Percentiles rank a stretch among this genome's conserved stretches.
Evolutionary conservation across 2,329 filamentous ascomycete genomes (phyloP).

Genomic region (Zelopaecilomyces penicillatus): DNA sequence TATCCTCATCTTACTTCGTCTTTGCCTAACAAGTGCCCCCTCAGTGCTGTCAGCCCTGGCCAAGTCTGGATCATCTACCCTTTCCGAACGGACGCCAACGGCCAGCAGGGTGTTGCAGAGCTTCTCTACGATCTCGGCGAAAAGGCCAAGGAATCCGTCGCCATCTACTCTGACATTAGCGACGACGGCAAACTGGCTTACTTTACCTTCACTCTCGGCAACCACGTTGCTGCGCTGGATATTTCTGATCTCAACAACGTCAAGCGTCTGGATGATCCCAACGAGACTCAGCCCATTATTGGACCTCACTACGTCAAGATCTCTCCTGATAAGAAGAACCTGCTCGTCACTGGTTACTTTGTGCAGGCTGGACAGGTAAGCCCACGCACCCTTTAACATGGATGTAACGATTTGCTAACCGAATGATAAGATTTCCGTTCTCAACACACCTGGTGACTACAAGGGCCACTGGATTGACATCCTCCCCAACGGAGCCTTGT

Average conservation of each 20-base stretch:
- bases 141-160: conserved; percentile 45
- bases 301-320: conserved; percentile 58
- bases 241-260: conserved; percentile 52
- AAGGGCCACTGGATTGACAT: conserved; percentile 56
- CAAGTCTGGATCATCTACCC: conserved; percentile 60
- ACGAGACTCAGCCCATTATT: conserved; percentile 49
- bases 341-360: conserved; percentile 58
- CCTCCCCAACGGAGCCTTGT: conserved; percentile 42
- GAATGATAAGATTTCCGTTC: conserved; percentile 37
- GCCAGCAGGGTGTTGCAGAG: conserved; percentile 49
- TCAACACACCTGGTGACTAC: conserved; percentile 54
- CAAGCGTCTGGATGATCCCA: conserved; percentile 52
- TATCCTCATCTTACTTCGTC: neutral
- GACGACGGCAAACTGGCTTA: conserved; percentile 50
- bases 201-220: conserved; percentile 51
- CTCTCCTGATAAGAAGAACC: conserved; percentile 54
- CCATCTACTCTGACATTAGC: conserved; percentile 53
- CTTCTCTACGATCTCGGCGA: conserved; percentile 50
- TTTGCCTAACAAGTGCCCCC: too few species aligned
- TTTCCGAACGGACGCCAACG: conserved; percentile 44
- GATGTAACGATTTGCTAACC: conserved; percentile 3
- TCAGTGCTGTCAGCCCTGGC: conserved; percentile 45
- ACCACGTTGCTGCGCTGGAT: conserved; percentile 54
- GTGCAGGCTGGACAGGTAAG: conserved; percentile 48
- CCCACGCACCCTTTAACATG: neutral